Evolutionary conservation across 371 early-diverging fungal genomes (phyloP), one percentile per base, ranked within the genome.

Genomic region (Mucor sp.): DNA sequence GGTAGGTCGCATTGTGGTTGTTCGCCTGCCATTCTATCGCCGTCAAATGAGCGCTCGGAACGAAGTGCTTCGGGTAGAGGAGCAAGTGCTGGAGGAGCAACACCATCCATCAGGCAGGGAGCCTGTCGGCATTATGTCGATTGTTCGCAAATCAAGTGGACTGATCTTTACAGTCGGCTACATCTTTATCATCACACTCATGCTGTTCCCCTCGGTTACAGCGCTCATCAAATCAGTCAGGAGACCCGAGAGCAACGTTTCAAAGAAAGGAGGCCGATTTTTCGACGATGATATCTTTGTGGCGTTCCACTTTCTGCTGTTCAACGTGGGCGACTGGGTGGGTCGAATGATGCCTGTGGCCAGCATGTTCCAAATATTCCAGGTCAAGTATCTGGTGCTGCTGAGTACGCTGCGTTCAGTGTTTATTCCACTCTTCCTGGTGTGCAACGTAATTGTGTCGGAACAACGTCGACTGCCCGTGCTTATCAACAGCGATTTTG

Each of bases 131-230:
- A 50, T 76, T 8, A 15, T 57, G 14, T 28, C 63, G 11, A 68
- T 76, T 21, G 44, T 83, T 12, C 63, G 71, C 32, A 79, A 79
- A 68, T 77, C 80, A 6, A 44, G 39, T 37, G 75, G 81, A 19
- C 70, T 87, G 25, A 78, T 82, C 11, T 82, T 88, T 61, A 77
- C 88, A 15, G 81, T 92, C 4, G 70, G 78, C 11, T 75, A 90
- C 39, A 80, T 85, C 21, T 93, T 93, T 75, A 67, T 81, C 0
- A 73, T 92, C 60, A 94, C 95, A 0, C 71, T 94, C 19, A 81
- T 87, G 30, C 68, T 94, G 17, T 94, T 90, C 75, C 95, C 95
- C 1, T 89, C 95, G 3, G 81, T 93, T 47, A 92, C 93, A 0
- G 81, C 90, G 0, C 76, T 87, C 15, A 89, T 93, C 68, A 86